Evolutionary conservation across 768 basidiomycete species (phyloP), one percentile per base, ranked within the genome.

Genomic region (Agrocybe pediades): DNA sequence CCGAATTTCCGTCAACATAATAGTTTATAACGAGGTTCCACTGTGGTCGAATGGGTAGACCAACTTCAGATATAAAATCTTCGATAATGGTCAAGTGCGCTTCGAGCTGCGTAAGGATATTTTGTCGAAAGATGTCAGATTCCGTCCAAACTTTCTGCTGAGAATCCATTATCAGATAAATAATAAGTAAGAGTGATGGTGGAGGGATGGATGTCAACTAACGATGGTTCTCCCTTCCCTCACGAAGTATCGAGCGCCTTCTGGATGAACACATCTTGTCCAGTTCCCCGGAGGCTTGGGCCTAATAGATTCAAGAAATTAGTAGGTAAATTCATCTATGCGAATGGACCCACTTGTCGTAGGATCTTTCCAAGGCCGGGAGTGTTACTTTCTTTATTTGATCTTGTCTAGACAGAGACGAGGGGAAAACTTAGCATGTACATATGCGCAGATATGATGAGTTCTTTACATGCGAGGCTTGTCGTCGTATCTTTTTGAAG

Each of bases 201-300:
- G 11, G 11, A 36, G 11, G 33, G 13, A 13, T 13, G 33, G 13
- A 36, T n/a, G n/a, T 6, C 29, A 30, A 30, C 33, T 13, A n/a
- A 36, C 33, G 3, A 15, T 68, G 63, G 0, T 72, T 65, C 1
- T 74, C 76, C 41, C 68, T 75, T 2, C 69, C 57, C 43, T 53
- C n/a, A 51, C 84, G 72, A 57, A 88, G 60, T 86, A 88, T 16
- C 79, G 72, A 15, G 73, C 77, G 6, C 86, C 86, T 65, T 88
- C 86, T 0, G 86, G 84, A 58, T 87, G 86, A 2, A 71, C 65
- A 27, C 70, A 68, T 1, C 75, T 63, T 6, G 29, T 63, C 86
- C 86, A 87, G 0, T 73, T 78, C 15, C 39, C 41, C 13, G 66
- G 69, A 44, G 64, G 55, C n/a, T 48, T 43, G 1, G 65, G 57